Evolutionary conservation across 176 grass and related monocot genomes (phyloP), one percentile per base, ranked within the genome.

Genomic region (barley (Hordeum vulgare)): DNA sequence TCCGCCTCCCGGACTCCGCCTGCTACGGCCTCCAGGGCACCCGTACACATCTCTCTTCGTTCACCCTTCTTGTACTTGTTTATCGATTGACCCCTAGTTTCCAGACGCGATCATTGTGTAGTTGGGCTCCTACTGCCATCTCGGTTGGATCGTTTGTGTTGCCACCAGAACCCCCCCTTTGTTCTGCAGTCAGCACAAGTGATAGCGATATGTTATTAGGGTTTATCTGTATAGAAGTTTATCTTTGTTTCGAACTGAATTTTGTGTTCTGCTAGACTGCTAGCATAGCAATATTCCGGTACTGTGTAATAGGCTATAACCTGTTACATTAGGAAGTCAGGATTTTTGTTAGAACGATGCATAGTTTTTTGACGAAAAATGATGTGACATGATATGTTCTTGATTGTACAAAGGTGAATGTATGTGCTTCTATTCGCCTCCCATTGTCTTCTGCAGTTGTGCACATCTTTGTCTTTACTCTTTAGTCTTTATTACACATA

Each of bases 1-100:
- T 98, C 54, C 82, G 89, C n/a, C 82, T 95, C 25, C 90, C 89
- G 7, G 82, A 88, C n/a, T 91, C 92, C 66, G 68, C 87, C 77
- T 98, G 93, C 85, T 98, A 93, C 58, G 96, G 96, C n/a, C 91
- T 98, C 37, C 96, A 98, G 0, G 96, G 96, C 83, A 95, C 87
- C 23, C 89, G 91, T 98, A 89, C 12, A 13, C 62, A 60, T 56
- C 73, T 62, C 21, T 64, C 56, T 27, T n/a, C 51, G 13, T 37
- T 63, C 39, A 35, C 41, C 34, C 11, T 86, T 83, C 0, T 29
- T 10, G 7, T 15, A 81, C 17, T 39, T 73, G 26, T 75, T 80
- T 41, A 65, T 6, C 67, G 14, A 15, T 80, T 36, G 9, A 28
- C 26, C 49, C 47, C 33, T 35, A 42, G 21, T 78, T 36, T 74